These are phyloP conservation scores for Solanum chmielewskii DNA, from an alignment of 257 asterid species.

Conservation along the genomic window DNA sequence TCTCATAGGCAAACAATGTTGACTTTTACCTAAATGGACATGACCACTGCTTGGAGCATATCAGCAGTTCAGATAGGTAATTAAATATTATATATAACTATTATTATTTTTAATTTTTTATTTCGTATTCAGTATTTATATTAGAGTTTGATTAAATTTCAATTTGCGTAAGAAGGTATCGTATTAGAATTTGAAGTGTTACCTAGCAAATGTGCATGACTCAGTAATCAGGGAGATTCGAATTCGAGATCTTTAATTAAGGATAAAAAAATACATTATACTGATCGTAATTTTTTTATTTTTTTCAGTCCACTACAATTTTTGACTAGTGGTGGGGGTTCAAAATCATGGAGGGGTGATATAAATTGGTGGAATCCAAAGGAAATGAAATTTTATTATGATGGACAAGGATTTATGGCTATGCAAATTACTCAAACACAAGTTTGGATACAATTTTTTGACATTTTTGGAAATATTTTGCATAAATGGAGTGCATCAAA, in stretches of 20 bases:
- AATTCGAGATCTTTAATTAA: fast-evolving
- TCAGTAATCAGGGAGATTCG: fast-evolving
- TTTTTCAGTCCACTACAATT: constrained; percentile 27
- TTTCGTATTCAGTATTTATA: fast-evolving
- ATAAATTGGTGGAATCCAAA: constrained; percentile 10
- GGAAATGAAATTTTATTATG: constrained; percentile 38
- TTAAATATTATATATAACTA: no score
- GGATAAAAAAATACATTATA: background rate
- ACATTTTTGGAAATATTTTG: constrained; percentile 22
- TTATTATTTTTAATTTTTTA: background rate
- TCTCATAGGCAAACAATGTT: constrained; percentile 48
- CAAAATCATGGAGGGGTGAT: constrained; percentile 65
- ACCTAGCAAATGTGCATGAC: background rate
- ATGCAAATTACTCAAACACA: constrained; percentile 30
- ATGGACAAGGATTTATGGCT: constrained; percentile 72
- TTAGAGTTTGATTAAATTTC: no score
- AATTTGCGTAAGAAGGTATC: fast-evolving
- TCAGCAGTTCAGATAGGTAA: constrained; percentile 43
- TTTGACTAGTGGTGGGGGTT: constrained; percentile 85
- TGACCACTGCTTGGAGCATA: constrained; percentile 74
- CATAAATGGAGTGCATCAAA: constrained; percentile 13
- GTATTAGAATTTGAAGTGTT: fast-evolving
- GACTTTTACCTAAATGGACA: constrained; percentile 76
- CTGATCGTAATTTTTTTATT: background rate
- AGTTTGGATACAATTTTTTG: constrained; percentile 23